Base-by-base conservation (phyloP, 106 monocot genomes). In the Chionographis japonica region DNA sequence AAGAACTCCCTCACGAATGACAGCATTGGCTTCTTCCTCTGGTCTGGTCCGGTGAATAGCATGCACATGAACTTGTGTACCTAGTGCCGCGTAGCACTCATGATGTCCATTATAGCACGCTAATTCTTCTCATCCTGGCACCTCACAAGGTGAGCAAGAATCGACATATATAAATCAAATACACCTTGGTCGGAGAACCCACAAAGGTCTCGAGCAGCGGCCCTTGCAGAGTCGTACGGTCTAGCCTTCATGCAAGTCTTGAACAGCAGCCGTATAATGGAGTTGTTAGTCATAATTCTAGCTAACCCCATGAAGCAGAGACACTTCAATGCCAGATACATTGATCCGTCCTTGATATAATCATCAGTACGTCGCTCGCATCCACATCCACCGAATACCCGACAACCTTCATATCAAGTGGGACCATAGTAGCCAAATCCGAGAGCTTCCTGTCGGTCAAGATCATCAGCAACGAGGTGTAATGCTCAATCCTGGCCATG, bases 331-430 rank as follows among this genome's bases (percentile, higher is more conserved):
- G 91, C 95, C 39, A 87, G 37, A 3, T 92, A 89, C 3, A 78
- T 83, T 14, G 95, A 86, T 8, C 95, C 92, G 12, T 85, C 92
- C 72, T 85, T 89, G 35, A 97, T 86, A 70, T 89, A 50, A 89
- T 80, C 95, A 97, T 97, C 52, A 92, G 77, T 55, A 97, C 86
- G 61, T 97, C 97, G 14, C 92, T 92, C 6, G 89, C 92, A 71
- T 79, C 85, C 52, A 97, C 88, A 71, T 97, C 92, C 17, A 92
- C 92, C 3, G 86, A 52, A 60, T 82, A 92, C 11, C 97, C 92
- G 40, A 73, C 75, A 4, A 83, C 64, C 66, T 86, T 97, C 97
- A 97, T 97, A 78, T 92, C 97, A 36, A 97, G 82, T 40, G 92
- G 63, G 54, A 97, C 61, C 76, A 92, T 92, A 6, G 92, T 92